Conservation (phyloP, 495 filamentous ascomycete species). For the Chaetomium fimeti region DNA sequence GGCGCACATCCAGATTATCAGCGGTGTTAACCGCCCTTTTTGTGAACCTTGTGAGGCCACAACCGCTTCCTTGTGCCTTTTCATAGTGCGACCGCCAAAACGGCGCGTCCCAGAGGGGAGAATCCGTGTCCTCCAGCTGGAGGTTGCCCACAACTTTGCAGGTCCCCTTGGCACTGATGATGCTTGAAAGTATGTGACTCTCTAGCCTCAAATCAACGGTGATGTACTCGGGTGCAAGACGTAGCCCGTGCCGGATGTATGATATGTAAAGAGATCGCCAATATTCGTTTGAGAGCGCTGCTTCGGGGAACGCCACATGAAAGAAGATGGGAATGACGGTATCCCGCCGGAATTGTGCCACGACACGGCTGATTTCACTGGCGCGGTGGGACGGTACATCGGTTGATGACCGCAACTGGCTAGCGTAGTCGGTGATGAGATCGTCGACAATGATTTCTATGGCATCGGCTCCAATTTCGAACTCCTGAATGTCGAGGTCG, state of each 20-base stretch:
- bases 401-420: conserved; percentile 43
- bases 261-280: conserved; percentile 52
- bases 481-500: conserved; percentile 53
- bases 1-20: conserved; percentile 59
- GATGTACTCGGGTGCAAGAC: conserved; percentile 66
- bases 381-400: conserved; percentile 45
- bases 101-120: conserved; percentile 57
- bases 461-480: conserved; percentile 65
- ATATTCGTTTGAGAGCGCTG: conserved; percentile 25
- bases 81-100: conserved; percentile 53
- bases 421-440: conserved; percentile 42
- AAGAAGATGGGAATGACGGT: conserved; percentile 65
- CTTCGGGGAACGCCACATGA: conserved; percentile 53
- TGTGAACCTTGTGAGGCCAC: conserved; percentile 62
- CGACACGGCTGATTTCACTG: conserved; percentile 52
- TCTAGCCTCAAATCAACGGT: conserved; percentile 60
- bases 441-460: conserved; percentile 64
- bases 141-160: conserved; percentile 66
- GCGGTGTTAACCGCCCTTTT: conserved; percentile 51
- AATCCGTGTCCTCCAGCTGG: conserved; percentile 42
- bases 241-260: conserved; percentile 59
- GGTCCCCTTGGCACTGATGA: conserved; percentile 55
- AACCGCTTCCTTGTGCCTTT: conserved; percentile 57
- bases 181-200: conserved; percentile 43
- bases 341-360: conserved; percentile 56